These are phyloP conservation scores for Canavalia ensiformis DNA, from an alignment of 306 rosid species.

Conservation along the genomic window DNA sequence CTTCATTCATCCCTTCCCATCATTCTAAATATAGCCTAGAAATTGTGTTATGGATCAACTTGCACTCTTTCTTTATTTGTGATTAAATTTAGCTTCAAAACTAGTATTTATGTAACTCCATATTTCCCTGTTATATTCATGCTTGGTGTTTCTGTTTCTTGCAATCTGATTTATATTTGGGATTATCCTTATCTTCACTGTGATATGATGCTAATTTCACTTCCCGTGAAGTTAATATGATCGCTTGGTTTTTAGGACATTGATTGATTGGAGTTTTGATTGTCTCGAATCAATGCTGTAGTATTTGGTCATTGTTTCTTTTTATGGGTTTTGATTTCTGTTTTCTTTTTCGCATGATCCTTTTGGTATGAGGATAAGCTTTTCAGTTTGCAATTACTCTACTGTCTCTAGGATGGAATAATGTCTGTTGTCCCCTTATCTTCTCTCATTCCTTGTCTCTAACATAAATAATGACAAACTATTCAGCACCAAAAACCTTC, in stretches of 20 bases:
- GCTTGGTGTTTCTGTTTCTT: not conserved
- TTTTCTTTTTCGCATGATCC: not conserved
- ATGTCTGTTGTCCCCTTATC: not conserved
- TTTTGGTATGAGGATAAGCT: not conserved
- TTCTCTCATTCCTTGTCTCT: not conserved
- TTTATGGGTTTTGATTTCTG: conserved; percentile 28
- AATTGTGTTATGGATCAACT: not conserved
- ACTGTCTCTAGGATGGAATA: not conserved
- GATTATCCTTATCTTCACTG: not conserved
- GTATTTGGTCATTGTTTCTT: not conserved
- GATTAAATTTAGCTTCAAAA: not conserved
- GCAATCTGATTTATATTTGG: not conserved
- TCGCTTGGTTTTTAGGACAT: not conserved
- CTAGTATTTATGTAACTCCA: not conserved
- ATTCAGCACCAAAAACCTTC: not conserved
- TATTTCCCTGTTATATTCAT: not conserved
- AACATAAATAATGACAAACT: not conserved
- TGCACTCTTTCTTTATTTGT: not conserved
- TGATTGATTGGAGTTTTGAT: not conserved
- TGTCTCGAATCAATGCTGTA: not conserved
- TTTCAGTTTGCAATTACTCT: conserved; percentile 3
- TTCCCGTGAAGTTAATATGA: not conserved
- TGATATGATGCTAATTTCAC: conserved; percentile 17
- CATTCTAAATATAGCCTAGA: not conserved
- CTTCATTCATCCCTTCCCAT: not conserved